A percentile compares a stretch with the other conserved stretches of the same genome.
Conservation (phyloP, 495 filamentous ascomycete genomes). For the Bathelium albidoporum region DNA sequence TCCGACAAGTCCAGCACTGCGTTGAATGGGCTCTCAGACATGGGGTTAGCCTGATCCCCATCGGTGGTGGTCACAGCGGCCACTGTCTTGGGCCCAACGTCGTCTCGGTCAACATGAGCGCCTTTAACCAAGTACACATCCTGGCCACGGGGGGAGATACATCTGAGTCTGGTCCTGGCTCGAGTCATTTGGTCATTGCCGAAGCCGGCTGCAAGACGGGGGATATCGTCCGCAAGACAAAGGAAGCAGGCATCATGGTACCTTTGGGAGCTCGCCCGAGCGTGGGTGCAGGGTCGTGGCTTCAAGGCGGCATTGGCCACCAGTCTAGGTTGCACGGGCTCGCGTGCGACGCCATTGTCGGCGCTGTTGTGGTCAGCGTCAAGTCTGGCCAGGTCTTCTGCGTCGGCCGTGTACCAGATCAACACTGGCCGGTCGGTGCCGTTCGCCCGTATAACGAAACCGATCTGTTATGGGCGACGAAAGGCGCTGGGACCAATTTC, state of each 20-base stretch:
- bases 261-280: slow-evolving; percentile 52
- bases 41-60: slow-evolving; percentile 38
- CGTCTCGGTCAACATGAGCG: slow-evolving; percentile 48
- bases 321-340: slow-evolving; percentile 48
- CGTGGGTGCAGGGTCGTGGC: slow-evolving; percentile 51
- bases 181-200: slow-evolving; percentile 38
- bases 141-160: slow-evolving; percentile 24
- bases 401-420: slow-evolving; percentile 43
- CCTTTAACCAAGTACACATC: slow-evolving; percentile 45
- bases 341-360: slow-evolving; percentile 50
- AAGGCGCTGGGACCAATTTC: slow-evolving; percentile 54
- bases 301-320: slow-evolving; percentile 58
- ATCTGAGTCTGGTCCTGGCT: slow-evolving; percentile 21
- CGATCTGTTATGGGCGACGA: slow-evolving; percentile 52
- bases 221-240: slow-evolving; percentile 45
- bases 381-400: slow-evolving; percentile 39
- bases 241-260: slow-evolving; percentile 43
- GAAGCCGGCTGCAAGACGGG: slow-evolving; percentile 46
- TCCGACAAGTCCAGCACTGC: slow-evolving; percentile 45
- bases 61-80: slow-evolving; percentile 52
- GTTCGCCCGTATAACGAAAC: slow-evolving; percentile 38
- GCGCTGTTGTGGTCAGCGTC: slow-evolving; percentile 48
- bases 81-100: slow-evolving; percentile 47
- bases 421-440: slow-evolving; percentile 39
- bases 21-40: slow-evolving; percentile 51